phyloP scores from a whole-genome alignment of 106 monocot species.

The Hemerocallis citrina region DNA sequence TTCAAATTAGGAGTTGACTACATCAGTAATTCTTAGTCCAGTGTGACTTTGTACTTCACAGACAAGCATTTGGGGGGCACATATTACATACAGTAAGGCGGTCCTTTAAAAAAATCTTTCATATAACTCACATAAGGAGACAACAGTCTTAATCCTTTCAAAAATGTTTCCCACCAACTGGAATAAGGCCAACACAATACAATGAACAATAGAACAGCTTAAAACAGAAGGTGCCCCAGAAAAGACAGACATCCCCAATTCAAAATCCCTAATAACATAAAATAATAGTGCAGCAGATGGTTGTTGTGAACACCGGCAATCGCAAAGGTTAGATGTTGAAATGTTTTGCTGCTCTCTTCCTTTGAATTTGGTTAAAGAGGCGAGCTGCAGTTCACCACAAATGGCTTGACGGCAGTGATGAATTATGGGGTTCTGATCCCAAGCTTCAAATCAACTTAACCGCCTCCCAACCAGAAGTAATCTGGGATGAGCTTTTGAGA shows the following conservation, averaged over 20 bases:
- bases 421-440: conserved; percentile 68
- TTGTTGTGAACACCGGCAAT: no score
- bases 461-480: conserved; percentile 94
- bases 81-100: conserved; percentile 15
- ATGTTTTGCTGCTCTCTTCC: no score
- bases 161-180: conserved; percentile 5
- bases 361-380: no score
- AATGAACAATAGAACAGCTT: neutral
- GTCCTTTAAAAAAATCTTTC: neutral
- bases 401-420: conserved; percentile 48
- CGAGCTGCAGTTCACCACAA: conserved; percentile 64
- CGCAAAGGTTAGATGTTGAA: no score
- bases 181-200: neutral
- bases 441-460: conserved; percentile 80
- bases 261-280: neutral
- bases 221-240: conserved; percentile 5
- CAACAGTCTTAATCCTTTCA: conserved; percentile 9
- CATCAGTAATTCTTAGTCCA: neutral
- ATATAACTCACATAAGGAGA: conserved; percentile 1
- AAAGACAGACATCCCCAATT: conserved; percentile 22
- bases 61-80: conserved; percentile 4
- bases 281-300: neutral
- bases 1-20: neutral
- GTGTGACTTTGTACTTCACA: neutral
- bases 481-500: conserved; percentile 62